A percentile compares a stretch with the other conserved stretches of the same genome.
phyloP scores from a whole-genome alignment of 371 early-diverging fungal genomes.

The Mucor sp. region DNA sequence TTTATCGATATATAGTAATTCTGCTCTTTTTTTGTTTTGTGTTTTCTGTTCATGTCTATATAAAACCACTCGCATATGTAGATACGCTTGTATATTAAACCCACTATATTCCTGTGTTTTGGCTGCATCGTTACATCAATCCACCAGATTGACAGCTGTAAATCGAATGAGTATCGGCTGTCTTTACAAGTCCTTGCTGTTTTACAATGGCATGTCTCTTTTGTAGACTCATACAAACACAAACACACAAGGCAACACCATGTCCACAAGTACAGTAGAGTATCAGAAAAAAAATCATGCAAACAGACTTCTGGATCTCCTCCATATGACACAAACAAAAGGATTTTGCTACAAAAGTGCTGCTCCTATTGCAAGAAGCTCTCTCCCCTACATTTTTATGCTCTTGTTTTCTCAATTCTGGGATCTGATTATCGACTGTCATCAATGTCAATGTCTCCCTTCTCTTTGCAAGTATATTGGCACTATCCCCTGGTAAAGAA shows the following conservation, averaged over 20 bases:
- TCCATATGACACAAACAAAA: too few relatives aligned
- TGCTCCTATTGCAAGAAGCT: background rate
- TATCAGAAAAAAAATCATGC: background rate
- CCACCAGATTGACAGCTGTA: background rate
- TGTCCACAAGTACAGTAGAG: too few relatives aligned
- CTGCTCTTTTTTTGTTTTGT: background rate
- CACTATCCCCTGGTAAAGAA: background rate
- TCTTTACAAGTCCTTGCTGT: too few relatives aligned
- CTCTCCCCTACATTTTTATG: background rate
- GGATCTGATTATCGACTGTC: background rate
- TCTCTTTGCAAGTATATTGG: background rate
- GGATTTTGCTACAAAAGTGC: too few relatives aligned
- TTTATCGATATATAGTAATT: background rate
- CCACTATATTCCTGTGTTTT: background rate
- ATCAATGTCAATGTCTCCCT: background rate
- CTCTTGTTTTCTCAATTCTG: background rate
- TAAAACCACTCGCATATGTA: background rate
- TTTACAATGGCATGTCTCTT: too few relatives aligned
- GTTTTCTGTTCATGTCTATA: background rate
- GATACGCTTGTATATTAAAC: background rate
- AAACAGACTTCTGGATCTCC: background rate
- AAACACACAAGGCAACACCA: too few relatives aligned
- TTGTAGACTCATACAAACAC: too few relatives aligned
- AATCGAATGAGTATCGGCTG: background rate
- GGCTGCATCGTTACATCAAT: background rate